phyloP scores from a whole-genome alignment of 73 alveolate genomes.

The Breviolum minutum region DNA sequence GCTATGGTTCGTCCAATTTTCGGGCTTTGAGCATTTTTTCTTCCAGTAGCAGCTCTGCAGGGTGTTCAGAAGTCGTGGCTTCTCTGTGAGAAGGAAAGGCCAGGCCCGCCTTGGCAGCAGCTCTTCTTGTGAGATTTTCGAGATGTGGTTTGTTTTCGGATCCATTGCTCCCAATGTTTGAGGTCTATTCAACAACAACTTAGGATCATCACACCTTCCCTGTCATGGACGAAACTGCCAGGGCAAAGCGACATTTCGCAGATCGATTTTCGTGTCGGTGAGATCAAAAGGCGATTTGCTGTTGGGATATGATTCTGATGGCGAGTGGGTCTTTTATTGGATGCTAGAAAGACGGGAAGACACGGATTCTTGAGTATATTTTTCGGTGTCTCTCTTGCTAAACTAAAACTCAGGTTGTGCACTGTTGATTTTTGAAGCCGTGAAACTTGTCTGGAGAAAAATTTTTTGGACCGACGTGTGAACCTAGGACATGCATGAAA shows the following conservation, averaged over 20 bases:
- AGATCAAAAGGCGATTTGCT: conserved; percentile 58
- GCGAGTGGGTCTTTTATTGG: too few relatives aligned
- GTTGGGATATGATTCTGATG: too few relatives aligned
- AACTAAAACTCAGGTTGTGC: too few relatives aligned
- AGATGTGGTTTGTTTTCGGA: neutral
- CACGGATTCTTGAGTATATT: too few relatives aligned
- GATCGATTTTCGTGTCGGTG: conserved; percentile 80
- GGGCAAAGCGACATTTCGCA: conserved; percentile 80
- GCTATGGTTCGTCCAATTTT: too few relatives aligned
- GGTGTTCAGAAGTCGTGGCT: conserved; percentile 50
- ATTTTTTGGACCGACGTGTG: neutral
- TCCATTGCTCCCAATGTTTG: neutral
- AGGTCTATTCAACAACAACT: neutral
- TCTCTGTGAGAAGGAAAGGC: conserved; percentile 39
- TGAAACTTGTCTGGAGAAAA: neutral
- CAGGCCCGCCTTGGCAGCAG: neutral
- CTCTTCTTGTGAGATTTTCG: neutral
- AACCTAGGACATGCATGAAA: neutral
- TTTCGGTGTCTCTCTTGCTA: too few relatives aligned
- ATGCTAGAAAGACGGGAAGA: too few relatives aligned
- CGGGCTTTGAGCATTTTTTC: too few relatives aligned
- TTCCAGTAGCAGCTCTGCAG: neutral
- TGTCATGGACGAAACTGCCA: neutral
- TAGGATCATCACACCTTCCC: neutral
- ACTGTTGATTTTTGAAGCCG: too few relatives aligned